These are phyloP conservation scores for maize (Zea mays) DNA, from an alignment of 176 grass and related monocot genomes.

Conservation along the genomic window DNA sequence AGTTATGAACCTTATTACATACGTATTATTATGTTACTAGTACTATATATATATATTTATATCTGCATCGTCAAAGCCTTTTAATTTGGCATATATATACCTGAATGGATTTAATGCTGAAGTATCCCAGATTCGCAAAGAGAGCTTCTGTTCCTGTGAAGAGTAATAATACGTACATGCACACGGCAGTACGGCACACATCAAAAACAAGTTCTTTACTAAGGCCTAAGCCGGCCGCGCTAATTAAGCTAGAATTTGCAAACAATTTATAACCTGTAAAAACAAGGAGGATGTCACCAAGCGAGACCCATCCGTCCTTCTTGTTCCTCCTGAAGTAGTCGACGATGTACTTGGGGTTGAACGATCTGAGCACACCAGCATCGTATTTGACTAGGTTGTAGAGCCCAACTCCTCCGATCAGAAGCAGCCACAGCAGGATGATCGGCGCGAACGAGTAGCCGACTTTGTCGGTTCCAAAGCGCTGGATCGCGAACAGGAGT, in stretches of 20 bases:
- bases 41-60: not conserved
- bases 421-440: conserved; percentile 46
- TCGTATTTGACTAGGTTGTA: conserved; percentile 59
- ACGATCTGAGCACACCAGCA: conserved; percentile 28
- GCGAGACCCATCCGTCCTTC: conserved; percentile 55
- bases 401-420: conserved; percentile 39
- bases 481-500: conserved; percentile 40
- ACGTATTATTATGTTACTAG: not conserved
- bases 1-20: not conserved
- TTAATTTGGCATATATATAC: conserved; percentile 22
- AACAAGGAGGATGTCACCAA: conserved; percentile 53
- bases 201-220: conserved; percentile 25
- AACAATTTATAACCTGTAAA: conserved; percentile 46
- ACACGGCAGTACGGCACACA: not conserved
- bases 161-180: too few relatives aligned
- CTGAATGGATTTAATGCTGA: conserved; percentile 54
- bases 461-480: conserved; percentile 52
- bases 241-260: not conserved
- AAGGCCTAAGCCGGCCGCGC: not conserved
- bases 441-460: conserved; percentile 58
- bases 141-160: conserved; percentile 53
- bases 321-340: conserved; percentile 53
- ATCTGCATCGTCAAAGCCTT: too few relatives aligned
- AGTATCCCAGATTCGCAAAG: conserved; percentile 53
- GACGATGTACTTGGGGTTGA: conserved; percentile 57